Conservation (phyloP, 2,329 filamentous ascomycete genomes). For the Neonectria faginata region DNA sequence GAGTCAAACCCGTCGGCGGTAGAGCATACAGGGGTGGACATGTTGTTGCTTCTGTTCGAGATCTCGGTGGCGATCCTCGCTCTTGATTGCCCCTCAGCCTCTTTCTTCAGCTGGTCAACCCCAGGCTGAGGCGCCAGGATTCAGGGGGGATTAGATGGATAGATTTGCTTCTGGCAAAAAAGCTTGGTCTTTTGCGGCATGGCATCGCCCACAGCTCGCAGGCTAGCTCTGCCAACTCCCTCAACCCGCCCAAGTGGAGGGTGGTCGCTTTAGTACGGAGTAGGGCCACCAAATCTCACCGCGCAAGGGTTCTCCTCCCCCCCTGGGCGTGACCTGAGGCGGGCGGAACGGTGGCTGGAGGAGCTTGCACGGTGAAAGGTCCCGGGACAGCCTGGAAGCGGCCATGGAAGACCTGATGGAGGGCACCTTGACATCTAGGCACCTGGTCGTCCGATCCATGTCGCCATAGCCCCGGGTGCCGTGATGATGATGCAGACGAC, state of each 20-base stretch:
- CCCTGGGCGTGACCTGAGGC: constrained; percentile 25
- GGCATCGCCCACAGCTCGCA: background rate
- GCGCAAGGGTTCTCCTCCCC: background rate
- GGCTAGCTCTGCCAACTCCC: background rate
- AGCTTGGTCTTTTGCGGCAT: background rate
- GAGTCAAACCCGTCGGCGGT: background rate
- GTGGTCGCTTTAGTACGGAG: background rate
- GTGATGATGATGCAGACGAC: constrained; percentile 6
- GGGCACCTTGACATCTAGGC: background rate
- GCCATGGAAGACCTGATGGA: constrained; percentile 3
- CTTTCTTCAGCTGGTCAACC: constrained; percentile 12
- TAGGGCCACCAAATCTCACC: constrained; percentile 7
- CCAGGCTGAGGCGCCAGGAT: constrained; percentile 1
- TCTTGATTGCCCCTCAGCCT: background rate
- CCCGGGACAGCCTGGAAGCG: constrained; percentile 3
- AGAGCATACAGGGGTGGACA: constrained; percentile 10
- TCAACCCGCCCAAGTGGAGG: constrained; percentile 3
- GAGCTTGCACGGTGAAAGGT: constrained; percentile 6
- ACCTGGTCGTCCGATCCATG: constrained; percentile 5
- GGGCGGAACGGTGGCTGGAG: constrained; percentile 25
- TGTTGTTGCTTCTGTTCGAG: constrained; percentile 17
- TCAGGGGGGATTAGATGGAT: constrained; percentile 4
- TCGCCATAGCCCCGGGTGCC: constrained; percentile 18
- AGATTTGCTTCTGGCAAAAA: constrained; percentile 14
- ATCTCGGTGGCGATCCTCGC: constrained; percentile 21